Conservation (phyloP, 2,329 filamentous ascomycete genomes). For the Spiromastix sp. region DNA sequence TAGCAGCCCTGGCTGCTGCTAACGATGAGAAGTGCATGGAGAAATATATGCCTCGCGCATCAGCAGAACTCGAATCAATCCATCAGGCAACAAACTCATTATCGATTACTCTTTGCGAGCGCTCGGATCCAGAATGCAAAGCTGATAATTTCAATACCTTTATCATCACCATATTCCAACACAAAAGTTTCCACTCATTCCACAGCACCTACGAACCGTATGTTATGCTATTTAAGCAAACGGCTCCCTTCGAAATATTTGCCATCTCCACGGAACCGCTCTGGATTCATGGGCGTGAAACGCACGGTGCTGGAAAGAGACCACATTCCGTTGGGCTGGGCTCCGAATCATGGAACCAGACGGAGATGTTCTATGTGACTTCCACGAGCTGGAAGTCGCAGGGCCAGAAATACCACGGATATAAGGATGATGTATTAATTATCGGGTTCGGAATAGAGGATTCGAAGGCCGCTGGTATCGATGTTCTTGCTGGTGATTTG, state of each 20-base stretch:
- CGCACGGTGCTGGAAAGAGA: conserved; percentile 18
- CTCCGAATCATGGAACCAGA: conserved; percentile 20
- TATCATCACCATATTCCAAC: conserved; percentile 45
- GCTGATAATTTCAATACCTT: conserved; percentile 41
- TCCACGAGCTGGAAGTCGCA: conserved; percentile 45
- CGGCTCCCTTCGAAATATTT: conserved; percentile 41
- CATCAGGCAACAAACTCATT: conserved; percentile 54
- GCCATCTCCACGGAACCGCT: conserved; percentile 41
- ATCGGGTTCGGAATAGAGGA: conserved; percentile 50
- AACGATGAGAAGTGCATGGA: conserved; percentile 39
- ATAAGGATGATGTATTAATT: conserved; percentile 46
- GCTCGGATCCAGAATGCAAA: conserved; percentile 36
- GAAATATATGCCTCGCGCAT: conserved; percentile 35
- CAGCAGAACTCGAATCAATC: conserved; percentile 34
- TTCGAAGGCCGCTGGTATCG: conserved; percentile 37
- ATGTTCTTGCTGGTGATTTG: conserved; percentile 42
- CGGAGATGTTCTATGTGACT: conserved; percentile 50
- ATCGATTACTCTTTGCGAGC: conserved; percentile 43
- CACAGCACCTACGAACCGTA: conserved; percentile 49
- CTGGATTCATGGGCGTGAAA: conserved; percentile 44
- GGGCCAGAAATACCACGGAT: conserved; percentile 44
- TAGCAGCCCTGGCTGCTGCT: conserved; percentile 28
- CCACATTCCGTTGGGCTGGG: conserved; percentile 8
- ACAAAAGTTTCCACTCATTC: conserved; percentile 40
- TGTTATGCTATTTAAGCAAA: conserved; percentile 40